phyloP scores from a whole-genome alignment of 352 stramenopile genomes.

The Globisporangium uncinulatum region DNA sequence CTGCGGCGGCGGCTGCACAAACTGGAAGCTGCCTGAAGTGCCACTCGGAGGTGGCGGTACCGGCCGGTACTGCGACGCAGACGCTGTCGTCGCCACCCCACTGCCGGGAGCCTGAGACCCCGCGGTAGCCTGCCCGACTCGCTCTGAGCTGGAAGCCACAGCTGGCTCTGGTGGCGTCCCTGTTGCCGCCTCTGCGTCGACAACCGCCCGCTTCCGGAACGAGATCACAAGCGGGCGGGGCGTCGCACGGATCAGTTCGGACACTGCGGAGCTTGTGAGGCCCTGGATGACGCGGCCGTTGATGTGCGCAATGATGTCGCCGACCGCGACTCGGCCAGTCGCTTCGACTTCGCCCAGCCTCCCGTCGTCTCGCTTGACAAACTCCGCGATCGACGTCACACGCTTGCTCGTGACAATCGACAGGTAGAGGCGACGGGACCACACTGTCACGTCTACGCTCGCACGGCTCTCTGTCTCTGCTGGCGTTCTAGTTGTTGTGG shows the following conservation, averaged over 20 bases:
- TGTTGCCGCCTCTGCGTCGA: no score
- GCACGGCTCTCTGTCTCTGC: slow-evolving; percentile 1
- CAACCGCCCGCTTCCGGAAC: slow-evolving; percentile 15
- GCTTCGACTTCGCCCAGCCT: slow-evolving; percentile 51
- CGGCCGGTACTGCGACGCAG: neutral
- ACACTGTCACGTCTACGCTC: slow-evolving; percentile 34
- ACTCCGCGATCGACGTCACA: slow-evolving; percentile 46
- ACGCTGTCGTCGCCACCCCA: neutral
- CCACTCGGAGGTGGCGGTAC: no score
- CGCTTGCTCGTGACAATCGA: slow-evolving; percentile 53
- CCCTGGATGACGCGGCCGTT: slow-evolving; percentile 24
- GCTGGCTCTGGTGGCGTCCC: no score
- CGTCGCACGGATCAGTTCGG: slow-evolving; percentile 40
- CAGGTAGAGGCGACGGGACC: slow-evolving; percentile 56
- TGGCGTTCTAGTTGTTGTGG: neutral
- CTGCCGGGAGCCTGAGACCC: no score
- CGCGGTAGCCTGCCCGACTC: neutral
- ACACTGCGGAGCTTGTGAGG: slow-evolving; percentile 34
- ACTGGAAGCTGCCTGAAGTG: neutral
- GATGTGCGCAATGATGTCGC: slow-evolving; percentile 54
- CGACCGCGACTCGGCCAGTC: slow-evolving; percentile 35
- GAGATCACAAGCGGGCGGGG: slow-evolving; percentile 39
- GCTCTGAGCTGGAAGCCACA: no score
- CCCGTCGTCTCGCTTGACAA: slow-evolving; percentile 42
- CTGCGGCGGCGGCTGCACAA: neutral